These are phyloP conservation scores for Metahyphopichia silvanorum DNA, from an alignment of 805 yeast species.

Conservation along the genomic window DNA sequence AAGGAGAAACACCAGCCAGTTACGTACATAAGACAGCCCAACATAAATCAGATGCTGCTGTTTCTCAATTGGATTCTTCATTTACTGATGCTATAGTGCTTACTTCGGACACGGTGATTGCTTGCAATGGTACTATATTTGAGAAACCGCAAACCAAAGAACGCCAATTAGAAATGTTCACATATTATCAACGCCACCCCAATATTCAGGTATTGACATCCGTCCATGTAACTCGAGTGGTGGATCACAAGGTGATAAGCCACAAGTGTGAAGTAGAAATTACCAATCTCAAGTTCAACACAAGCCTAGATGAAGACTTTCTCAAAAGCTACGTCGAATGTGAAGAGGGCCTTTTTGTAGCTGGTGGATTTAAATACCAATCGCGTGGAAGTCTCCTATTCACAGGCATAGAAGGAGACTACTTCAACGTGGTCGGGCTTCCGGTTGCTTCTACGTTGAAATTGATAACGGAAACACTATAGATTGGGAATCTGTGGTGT, in stretches of 20 bases:
- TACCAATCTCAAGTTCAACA: conserved; percentile 44
- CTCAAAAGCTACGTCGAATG: conserved; percentile 60
- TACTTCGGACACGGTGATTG: conserved; percentile 81
- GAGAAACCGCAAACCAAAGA: conserved; percentile 66
- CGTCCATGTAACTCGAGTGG: conserved; percentile 19
- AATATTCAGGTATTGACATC: conserved; percentile 33
- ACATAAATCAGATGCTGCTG: conserved; percentile 64
- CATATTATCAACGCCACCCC: conserved; percentile 15
- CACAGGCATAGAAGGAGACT: conserved; percentile 69
- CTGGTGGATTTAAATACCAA: conserved; percentile 92
- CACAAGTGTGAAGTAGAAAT: conserved; percentile 19
- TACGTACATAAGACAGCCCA: conserved; percentile 73
- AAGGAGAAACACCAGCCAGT: conserved; percentile 36
- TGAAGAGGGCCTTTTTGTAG: conserved; percentile 76
- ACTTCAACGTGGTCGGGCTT: conserved; percentile 81
- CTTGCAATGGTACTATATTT: conserved; percentile 54
- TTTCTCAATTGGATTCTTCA: conserved; percentile 30
- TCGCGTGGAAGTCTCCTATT: conserved; percentile 67
- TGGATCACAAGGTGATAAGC: conserved; percentile 4
- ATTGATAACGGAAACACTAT: conserved; percentile 28
- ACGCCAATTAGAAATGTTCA: conserved; percentile 28
- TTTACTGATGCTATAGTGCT: conserved; percentile 21
- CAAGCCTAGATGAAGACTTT: conserved; percentile 48
- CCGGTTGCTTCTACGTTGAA: conserved; percentile 62
- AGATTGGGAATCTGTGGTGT: conserved; percentile 8